Evolutionary conservation across 2,329 filamentous ascomycete genomes (phyloP), one percentile per base, ranked within the genome.

Genomic region (Trichothecium roseum): DNA sequence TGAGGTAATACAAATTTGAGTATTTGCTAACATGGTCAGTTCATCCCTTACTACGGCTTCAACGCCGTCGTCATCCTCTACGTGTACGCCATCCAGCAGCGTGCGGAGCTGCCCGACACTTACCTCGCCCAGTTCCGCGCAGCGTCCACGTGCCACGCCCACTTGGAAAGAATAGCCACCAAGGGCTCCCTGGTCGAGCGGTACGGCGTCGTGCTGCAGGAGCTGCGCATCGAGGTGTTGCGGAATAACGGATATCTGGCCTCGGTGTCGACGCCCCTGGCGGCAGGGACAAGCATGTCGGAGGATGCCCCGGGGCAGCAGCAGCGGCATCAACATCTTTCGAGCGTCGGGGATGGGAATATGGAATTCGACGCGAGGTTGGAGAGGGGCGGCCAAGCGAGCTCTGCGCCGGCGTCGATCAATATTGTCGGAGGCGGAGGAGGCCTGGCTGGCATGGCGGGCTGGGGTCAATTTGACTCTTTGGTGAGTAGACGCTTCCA

Each of bases 11-110:
- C n/a, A n/a, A n/a, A n/a, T n/a, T n/a, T 3, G 15, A 16, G 13
- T 17, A 2, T 12, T 9, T 6, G 20, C 10, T 6, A 10, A 24
- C 6, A 10, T 6, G 6, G 20, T 57, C 9, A 57, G 54, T 56
- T 58, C 30, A 55, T 50, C 1, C 60, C 61, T 17, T 67, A 68
- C 36, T 62, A 60, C 35, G 62, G 56, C 2, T 68, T 66, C 30
- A 63, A 52, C 10, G 64, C 63, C 1, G 57, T 63, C 3, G 59
- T 64, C 1, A 53, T 66, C 1, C 46, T 67, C 3, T 67, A 67
- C 37, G 56, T 67, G 4, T 62, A 60, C 29, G 54, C 56, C 4
- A 66, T 67, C 8, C 63, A 63, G 29, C 48, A 58, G 22, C 41
- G 53, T 2, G 41, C 48, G 4, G 40, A 45, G 4, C 42, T 48